phyloP scores from a whole-genome alignment of 805 yeast species.

The Jamesozyma spencerorum region DNA sequence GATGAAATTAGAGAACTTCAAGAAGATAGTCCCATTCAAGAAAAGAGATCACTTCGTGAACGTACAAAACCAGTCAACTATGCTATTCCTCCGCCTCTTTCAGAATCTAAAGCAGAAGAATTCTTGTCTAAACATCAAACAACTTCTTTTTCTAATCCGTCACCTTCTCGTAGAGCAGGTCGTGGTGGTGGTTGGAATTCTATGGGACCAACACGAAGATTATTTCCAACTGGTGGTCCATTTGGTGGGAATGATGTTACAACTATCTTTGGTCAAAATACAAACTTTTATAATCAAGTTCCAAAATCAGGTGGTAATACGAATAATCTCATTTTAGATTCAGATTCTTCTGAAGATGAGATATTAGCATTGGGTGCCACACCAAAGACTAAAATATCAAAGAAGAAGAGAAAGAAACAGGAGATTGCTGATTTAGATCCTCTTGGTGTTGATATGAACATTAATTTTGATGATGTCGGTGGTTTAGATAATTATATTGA shows the following conservation, averaged over 20 bases:
- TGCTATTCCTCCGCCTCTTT: constrained; percentile 72
- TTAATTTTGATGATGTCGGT: constrained; percentile 78
- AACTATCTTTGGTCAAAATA: constrained; percentile 67
- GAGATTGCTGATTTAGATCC: constrained; percentile 86
- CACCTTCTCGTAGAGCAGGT: constrained; percentile 23
- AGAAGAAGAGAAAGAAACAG: constrained; percentile 38
- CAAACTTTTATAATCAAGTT: constrained; percentile 30
- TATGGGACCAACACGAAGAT: constrained; percentile 48
- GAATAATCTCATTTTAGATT: constrained; percentile 33
- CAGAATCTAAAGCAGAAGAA: constrained; percentile 30
- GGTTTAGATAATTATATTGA: constrained; percentile 86
- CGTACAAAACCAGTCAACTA: constrained; percentile 71
- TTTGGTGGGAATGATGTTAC: constrained; percentile 94
- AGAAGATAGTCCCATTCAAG: constrained; percentile 49
- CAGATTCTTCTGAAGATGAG: constrained; percentile 59
- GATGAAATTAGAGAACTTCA: constrained; percentile 61
- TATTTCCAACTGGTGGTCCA: constrained; percentile 93
- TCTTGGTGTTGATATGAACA: constrained; percentile 77
- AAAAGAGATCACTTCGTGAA: constrained; percentile 47
- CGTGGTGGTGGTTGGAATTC: constrained; percentile 34
- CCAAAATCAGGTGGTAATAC: constrained; percentile 14
- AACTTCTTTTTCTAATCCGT: constrained; percentile 12
- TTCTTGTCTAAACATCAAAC: constrained; percentile 12
- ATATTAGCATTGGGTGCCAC: constrained; percentile 39
- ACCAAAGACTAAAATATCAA: constrained; percentile 23